phyloP scores from a whole-genome alignment of 2,329 filamentous ascomycete species.

The Epichloe gansuensis region DNA sequence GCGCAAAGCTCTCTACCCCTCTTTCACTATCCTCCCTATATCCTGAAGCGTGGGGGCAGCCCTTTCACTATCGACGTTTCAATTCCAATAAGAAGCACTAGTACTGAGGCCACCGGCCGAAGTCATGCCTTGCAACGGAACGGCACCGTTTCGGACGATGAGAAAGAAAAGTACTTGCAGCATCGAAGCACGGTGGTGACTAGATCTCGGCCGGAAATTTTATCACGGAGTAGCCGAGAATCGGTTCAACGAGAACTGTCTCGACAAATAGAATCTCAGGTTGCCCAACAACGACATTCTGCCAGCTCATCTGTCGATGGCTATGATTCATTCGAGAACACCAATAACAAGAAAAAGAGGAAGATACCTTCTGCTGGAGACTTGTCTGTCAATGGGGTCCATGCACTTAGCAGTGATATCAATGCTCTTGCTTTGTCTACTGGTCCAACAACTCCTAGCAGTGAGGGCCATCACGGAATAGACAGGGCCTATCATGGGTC shows the following conservation, averaged over 20 bases:
- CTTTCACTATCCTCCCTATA: conserved; percentile 49
- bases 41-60: conserved; percentile 33
- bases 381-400: conserved; percentile 33
- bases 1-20: conserved; percentile 59
- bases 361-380: conserved; percentile 89
- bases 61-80: conserved; percentile 8
- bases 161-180: conserved; percentile 47
- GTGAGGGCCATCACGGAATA: conserved; percentile 18
- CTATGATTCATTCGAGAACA: conserved; percentile 96
- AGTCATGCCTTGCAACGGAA: conserved; percentile 12
- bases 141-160: conserved; percentile 3
- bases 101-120: not conserved
- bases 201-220: conserved; percentile 33
- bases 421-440: conserved; percentile 21
- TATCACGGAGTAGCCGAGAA: conserved; percentile 29
- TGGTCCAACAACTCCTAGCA: conserved; percentile 10
- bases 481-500: conserved; percentile 14
- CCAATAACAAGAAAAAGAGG: conserved; percentile 97
- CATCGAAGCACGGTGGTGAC: conserved; percentile 26
- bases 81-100: not conserved
- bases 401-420: conserved; percentile 27
- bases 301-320: conserved; percentile 65
- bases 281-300: conserved; percentile 44
- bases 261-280: conserved; percentile 30
- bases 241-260: conserved; percentile 31